phyloP scores from a whole-genome alignment of 1,284 basidiomycete genomes.

The Sporisorium scitamineum region DNA sequence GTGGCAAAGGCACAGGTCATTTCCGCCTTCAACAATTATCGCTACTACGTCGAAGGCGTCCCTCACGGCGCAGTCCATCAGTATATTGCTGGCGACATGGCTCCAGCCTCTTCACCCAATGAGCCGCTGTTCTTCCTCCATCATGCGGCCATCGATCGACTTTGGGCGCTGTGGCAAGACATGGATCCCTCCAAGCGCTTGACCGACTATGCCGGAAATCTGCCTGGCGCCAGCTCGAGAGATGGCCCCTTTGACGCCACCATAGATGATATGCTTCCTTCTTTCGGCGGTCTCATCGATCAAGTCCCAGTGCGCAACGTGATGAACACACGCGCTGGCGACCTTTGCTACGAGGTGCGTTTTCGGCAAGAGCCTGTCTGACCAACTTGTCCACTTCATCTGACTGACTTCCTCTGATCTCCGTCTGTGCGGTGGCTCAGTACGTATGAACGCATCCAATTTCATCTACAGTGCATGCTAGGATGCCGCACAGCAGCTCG shows the following conservation, averaged over 20 bases:
- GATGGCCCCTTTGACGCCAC: conserved; percentile 17
- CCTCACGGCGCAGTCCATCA: conserved; percentile 24
- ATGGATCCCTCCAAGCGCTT: not conserved
- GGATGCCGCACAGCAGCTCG: too few relatives aligned
- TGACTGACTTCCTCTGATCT: not conserved
- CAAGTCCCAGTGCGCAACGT: conserved; percentile 16
- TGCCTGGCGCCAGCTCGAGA: conserved; percentile 3
- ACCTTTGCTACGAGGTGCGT: conserved; percentile 16
- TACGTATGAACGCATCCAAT: not conserved
- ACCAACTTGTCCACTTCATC: not conserved
- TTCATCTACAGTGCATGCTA: not conserved
- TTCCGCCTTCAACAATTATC: conserved; percentile 11
- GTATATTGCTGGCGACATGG: conserved; percentile 22
- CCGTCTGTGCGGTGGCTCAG: not conserved
- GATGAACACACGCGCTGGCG: conserved; percentile 20
- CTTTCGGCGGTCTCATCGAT: conserved; percentile 9
- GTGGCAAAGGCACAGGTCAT: not conserved
- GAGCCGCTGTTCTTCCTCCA: conserved; percentile 24
- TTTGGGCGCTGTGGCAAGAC: conserved; percentile 24
- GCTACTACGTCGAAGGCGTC: conserved; percentile 14
- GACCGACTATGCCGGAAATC: conserved; percentile 12
- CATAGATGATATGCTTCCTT: conserved; percentile 13
- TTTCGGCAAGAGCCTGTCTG: not conserved
- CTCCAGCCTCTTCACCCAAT: conserved; percentile 8
- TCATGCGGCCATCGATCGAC: conserved; percentile 18